Base-by-base conservation (phyloP, 2,329 filamentous ascomycete species). In the Pseudogymnoascus pannorum region DNA sequence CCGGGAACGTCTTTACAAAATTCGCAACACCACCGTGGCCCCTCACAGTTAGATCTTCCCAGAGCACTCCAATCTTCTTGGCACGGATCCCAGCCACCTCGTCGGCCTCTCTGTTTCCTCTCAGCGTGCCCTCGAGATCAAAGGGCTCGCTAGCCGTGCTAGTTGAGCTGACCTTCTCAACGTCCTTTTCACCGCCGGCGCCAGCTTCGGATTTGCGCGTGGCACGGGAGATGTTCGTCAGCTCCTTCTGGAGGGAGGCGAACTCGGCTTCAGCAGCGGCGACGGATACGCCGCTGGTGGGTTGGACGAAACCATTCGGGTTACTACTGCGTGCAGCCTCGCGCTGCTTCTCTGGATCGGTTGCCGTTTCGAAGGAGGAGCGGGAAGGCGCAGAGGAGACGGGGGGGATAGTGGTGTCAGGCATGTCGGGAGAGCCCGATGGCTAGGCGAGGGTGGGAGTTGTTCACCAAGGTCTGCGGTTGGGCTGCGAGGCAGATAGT, bases 1-100 rank as follows among this genome's bases (percentile, higher is more conserved):
- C 85, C 0, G 90, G 89, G 67, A 94, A 93, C 0, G 89, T 93
- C 71, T 67, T 81, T 65, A 83, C 79, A 35, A 86, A 84, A 71
- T 91, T 92, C 67, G 87, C 85, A 60, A 83, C 80, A 31, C 90
- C 89, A 22, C 89, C 88, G 65, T 87, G 82, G 12, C 91, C 91
- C 71, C 83, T 86, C 38, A 94, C 90, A 0, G 88, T 90, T 57
- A 95, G 75, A 16, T 81, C 80, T 60, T 94, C 84, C 89, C 90
- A 95, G 64, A 89, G 82, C 0, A 91, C 88, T 29, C 89, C 88
- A 63, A 92, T 88, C 67, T 88, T 85, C 77, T 95, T 95, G 4
- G 86, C 80, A 63, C 86, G 87, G 73, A 95, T 95, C 1, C 91
- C 91, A 5, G 89, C 88, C 64, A 88, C 85, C 64, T 83, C 81